Base-by-base conservation (phyloP, 805 yeast genomes). In the Yamadazyma takamatsuzukensis region DNA sequence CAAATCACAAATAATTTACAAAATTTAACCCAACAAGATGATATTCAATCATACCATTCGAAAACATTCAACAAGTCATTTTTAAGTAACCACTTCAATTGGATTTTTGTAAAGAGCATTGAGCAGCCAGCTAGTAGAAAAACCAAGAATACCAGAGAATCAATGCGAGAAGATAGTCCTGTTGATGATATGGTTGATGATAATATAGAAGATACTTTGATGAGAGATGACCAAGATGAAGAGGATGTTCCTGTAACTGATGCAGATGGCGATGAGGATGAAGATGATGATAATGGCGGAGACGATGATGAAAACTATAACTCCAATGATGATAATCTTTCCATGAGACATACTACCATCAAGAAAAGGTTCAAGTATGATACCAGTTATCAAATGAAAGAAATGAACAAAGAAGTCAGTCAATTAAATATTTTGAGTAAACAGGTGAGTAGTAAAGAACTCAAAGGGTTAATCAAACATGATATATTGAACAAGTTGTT, bases 231-330 rank as follows among this genome's bases (percentile, higher is more conserved):
- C 8, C 26, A 24, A n/a, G 8, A 15, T 26, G 34, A 32, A 6
- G 28, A 15, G 8, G 14, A 25, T 25, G 30, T 3, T 6, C 17
- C 18, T 18, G 15, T 15, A 6, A 8, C 11, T n/a, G 36, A 27
- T n/a, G 38, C 29, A 9, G 42, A 38, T 5, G 42, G 30, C 13
- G 43, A 30, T 21, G 30, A 21, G 7, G 36, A 33, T 8, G 33
- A 29, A 4, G 44, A 19, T 5, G 41, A 40, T 8, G 36, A 19
- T n/a, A 31, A 32, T n/a, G 36, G 34, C 18, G 44, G 34, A 6
- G 33, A 37, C 10, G 26, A 33, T 10, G 34, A 33, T 4, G 44
- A 34, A 4, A 34, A 33, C 8, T 26, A 15, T 2, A n/a, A 18
- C 14, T 21, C 14, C n/a, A 13, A 21, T 10, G 32, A 28, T 13